A percentile compares a stretch with the other conserved stretches of the same genome.
phyloP scores from a whole-genome alignment of 768 basidiomycete species.

The Xanthoconium purpureum region DNA sequence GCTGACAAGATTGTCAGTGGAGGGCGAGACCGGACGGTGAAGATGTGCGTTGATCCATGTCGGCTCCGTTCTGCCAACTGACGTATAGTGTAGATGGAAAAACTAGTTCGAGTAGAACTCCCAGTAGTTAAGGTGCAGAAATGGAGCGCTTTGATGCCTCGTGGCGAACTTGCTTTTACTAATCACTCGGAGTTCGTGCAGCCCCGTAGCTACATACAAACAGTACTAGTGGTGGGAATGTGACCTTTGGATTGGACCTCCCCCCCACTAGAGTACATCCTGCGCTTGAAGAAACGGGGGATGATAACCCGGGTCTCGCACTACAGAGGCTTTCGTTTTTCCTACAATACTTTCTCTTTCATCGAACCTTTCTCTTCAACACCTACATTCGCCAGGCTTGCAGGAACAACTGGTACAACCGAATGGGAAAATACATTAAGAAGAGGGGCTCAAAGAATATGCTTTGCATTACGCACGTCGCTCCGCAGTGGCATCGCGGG shows the following conservation, averaged over 20 bases:
- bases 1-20: constrained; percentile 99
- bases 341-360: background rate
- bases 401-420: constrained; percentile 8
- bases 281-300: background rate
- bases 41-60: constrained; percentile 64
- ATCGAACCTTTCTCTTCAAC: background rate
- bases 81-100: constrained; percentile 27
- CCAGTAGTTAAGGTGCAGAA: background rate
- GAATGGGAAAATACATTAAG: background rate
- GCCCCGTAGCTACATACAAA: no score
- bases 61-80: background rate
- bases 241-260: no score
- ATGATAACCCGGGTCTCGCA: background rate
- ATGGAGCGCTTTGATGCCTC: background rate
- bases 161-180: background rate
- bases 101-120: constrained; percentile 17
- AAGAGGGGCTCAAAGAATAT: background rate
- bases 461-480: constrained; percentile 5
- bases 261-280: background rate
- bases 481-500: constrained; percentile 14
- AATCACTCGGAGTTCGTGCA: no score
- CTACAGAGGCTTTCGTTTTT: background rate
- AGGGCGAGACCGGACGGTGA: constrained; percentile 86
- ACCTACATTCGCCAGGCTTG: constrained; percentile 17
- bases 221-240: background rate